These are phyloP conservation scores for Zygoascus bituminiphila DNA, from an alignment of 805 yeast genomes.

Conservation along the genomic window DNA sequence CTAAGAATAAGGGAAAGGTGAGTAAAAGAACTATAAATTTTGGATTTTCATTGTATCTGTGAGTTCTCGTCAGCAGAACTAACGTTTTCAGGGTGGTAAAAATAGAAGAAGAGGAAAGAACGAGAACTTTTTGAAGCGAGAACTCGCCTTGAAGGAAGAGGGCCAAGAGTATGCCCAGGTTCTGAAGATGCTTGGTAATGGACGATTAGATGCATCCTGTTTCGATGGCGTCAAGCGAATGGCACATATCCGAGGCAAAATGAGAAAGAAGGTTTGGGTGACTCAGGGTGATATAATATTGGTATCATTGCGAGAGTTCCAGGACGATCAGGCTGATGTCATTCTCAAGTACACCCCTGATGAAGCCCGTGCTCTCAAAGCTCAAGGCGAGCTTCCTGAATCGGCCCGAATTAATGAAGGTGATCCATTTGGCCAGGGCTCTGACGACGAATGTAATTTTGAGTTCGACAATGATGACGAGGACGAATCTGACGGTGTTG, in stretches of 20 bases:
- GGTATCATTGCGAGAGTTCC: slow-evolving; percentile 95
- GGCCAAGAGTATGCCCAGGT: slow-evolving; percentile 99
- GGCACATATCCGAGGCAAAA: slow-evolving; percentile 98
- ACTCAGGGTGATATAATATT: slow-evolving; percentile 96
- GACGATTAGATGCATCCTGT: slow-evolving; percentile 91
- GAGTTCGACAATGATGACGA: slow-evolving; percentile 94
- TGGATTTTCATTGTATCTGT: neutral
- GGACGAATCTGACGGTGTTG: slow-evolving; percentile 55
- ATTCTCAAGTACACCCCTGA: slow-evolving; percentile 94
- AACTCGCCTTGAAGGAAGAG: slow-evolving; percentile 82
- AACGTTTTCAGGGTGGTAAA: slow-evolving; percentile 38
- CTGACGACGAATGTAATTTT: slow-evolving; percentile 95
- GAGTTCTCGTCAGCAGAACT: neutral
- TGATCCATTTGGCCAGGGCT: slow-evolving; percentile 92
- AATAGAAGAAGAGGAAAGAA: slow-evolving; percentile 98
- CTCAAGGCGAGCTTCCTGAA: slow-evolving; percentile 95
- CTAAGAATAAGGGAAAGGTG: slow-evolving; percentile 68
- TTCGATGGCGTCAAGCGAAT: slow-evolving; percentile 90
- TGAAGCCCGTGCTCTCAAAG: slow-evolving; percentile 94
- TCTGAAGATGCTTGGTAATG: slow-evolving; percentile 96
- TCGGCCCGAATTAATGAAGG: slow-evolving; percentile 95
- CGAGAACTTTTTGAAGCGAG: slow-evolving; percentile 90
- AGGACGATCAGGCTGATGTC: slow-evolving; percentile 96
- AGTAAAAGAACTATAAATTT: too few species aligned
- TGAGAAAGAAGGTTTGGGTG: slow-evolving; percentile 99